These are phyloP conservation scores for Stropharia rugosoannulata DNA, from an alignment of 768 basidiomycete species.

Conservation along the genomic window DNA sequence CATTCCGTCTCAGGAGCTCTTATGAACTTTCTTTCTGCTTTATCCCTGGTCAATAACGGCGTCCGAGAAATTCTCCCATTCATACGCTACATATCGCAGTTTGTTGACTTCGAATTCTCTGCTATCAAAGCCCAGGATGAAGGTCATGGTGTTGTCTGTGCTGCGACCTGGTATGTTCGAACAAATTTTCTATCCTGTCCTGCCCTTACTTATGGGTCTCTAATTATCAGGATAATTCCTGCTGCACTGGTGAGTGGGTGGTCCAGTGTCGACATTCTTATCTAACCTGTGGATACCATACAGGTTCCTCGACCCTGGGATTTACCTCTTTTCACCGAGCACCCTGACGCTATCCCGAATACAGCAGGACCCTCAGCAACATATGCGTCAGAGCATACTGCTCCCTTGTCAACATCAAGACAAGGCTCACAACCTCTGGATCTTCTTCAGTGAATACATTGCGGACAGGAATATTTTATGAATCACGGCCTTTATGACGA, in stretches of 20 bases:
- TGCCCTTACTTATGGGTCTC: neutral
- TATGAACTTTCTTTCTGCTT: constrained; percentile 74
- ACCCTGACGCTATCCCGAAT: neutral
- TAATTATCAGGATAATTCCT: constrained; percentile 63
- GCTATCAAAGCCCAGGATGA: constrained; percentile 60
- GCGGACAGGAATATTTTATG: no score
- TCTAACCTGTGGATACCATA: neutral
- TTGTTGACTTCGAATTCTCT: constrained; percentile 73
- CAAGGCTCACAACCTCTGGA: neutral
- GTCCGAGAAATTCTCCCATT: constrained; percentile 84
- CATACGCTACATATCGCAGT: constrained; percentile 79
- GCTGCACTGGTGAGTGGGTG: constrained; percentile 53
- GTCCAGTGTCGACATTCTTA: neutral
- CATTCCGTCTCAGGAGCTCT: constrained; percentile 61
- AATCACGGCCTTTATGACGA: no score
- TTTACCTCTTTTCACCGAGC: constrained; percentile 41
- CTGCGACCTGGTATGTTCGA: constrained; percentile 74
- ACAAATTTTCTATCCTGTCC: neutral
- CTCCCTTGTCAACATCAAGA: neutral
- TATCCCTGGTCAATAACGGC: constrained; percentile 69
- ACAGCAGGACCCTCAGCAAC: neutral
- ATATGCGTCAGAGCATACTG: neutral
- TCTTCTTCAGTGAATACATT: neutral
- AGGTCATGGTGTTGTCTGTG: constrained; percentile 82
- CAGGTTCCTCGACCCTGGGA: constrained; percentile 80